Evolutionary conservation across 2,329 filamentous ascomycete genomes (phyloP).

Genomic region (Monosporascus sp.): DNA sequence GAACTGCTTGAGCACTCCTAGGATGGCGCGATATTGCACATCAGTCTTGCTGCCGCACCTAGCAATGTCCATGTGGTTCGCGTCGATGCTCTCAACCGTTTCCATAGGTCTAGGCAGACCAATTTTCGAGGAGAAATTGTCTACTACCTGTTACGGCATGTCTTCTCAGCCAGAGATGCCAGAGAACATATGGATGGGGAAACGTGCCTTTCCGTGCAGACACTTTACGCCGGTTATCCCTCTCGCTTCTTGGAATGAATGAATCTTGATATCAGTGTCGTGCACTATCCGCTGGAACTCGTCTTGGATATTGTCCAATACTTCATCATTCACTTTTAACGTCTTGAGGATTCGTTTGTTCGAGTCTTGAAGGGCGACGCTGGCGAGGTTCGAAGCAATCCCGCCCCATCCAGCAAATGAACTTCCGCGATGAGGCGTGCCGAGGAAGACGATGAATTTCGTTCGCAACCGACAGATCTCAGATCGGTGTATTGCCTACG

Average conservation of each 20-base stretch:
- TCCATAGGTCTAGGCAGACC: constrained; percentile 27
- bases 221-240: constrained; percentile 30
- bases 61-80: constrained; percentile 35
- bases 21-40: constrained; percentile 24
- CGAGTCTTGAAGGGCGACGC: constrained; percentile 27
- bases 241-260: constrained; percentile 34
- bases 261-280: constrained; percentile 24
- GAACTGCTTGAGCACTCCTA: constrained; percentile 23
- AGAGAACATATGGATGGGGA: background rate
- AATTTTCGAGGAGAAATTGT: constrained; percentile 35
- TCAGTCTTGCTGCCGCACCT: constrained; percentile 25
- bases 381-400: constrained; percentile 28
- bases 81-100: constrained; percentile 34
- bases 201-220: constrained; percentile 26
- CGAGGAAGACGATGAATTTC: constrained; percentile 33
- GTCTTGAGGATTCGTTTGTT: constrained; percentile 28
- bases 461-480: constrained; percentile 20
- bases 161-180: background rate
- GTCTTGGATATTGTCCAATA: constrained; percentile 32
- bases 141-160: constrained; percentile 27
- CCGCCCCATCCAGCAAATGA: constrained; percentile 25
- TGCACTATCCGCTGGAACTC: constrained; percentile 26
- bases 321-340: constrained; percentile 29
- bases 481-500: constrained; percentile 28
- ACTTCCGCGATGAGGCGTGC: constrained; percentile 35